Evolutionary conservation across 2,329 filamentous ascomycete genomes (phyloP).

Genomic region (Ophiocordyceps camponoti-rufipedis): DNA sequence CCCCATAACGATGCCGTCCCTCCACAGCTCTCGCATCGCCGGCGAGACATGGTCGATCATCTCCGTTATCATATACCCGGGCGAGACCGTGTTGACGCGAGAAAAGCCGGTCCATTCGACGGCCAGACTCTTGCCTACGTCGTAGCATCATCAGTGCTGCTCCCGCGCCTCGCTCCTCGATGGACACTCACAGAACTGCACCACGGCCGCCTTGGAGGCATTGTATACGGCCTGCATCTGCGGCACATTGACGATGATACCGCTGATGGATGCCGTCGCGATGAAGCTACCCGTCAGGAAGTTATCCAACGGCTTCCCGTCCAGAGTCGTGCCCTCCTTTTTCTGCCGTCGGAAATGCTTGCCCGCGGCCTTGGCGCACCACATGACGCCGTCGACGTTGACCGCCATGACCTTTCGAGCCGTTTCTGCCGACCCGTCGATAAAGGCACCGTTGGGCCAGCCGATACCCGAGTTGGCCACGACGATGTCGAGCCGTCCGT

Average conservation of each 20-base stretch:
- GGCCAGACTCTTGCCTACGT: constrained; percentile 38
- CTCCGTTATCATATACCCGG: constrained; percentile 60
- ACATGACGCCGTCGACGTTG: constrained; percentile 63
- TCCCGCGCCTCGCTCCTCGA: not conserved
- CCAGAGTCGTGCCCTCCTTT: constrained; percentile 41
- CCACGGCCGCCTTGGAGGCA: constrained; percentile 48
- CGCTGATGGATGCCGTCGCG: constrained; percentile 62
- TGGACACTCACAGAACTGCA: constrained; percentile 33
- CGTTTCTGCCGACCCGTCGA: constrained; percentile 44
- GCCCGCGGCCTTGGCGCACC: constrained; percentile 54
- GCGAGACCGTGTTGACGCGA: constrained; percentile 52
- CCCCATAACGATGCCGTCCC: constrained; percentile 65
- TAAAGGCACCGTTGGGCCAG: constrained; percentile 50
- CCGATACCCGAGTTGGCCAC: constrained; percentile 63
- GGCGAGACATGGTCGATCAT: constrained; percentile 45
- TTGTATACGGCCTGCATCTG: constrained; percentile 61
- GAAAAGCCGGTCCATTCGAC: constrained; percentile 66
- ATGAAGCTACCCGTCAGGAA: constrained; percentile 54
- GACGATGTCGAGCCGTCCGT: constrained; percentile 59
- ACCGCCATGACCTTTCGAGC: constrained; percentile 51
- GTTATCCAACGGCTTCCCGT: constrained; percentile 41
- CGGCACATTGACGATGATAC: constrained; percentile 60
- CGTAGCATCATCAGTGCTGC: not conserved
- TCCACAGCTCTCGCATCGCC: constrained; percentile 56
- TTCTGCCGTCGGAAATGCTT: constrained; percentile 54